Evolutionary conservation across 2,329 filamentous ascomycete species (phyloP).

Genomic region (Pyrenophora tritici-repentis): DNA sequence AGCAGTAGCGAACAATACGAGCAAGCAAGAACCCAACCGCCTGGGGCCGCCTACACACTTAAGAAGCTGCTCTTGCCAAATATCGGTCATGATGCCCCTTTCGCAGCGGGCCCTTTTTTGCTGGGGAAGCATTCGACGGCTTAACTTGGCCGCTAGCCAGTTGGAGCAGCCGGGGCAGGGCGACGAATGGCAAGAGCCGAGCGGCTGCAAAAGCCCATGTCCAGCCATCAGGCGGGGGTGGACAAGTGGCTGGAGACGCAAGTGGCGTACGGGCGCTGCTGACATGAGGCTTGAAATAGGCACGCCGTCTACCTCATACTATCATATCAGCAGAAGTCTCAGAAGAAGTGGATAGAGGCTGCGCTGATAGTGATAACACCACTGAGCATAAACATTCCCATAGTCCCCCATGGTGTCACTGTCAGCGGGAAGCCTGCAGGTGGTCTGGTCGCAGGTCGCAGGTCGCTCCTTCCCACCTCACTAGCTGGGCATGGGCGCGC

Average conservation of each 20-base stretch:
- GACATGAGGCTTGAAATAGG: too few relatives aligned
- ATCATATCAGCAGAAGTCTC: too few relatives aligned
- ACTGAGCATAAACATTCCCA: too few relatives aligned
- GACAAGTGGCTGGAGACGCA: neutral
- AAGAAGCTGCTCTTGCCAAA: constrained; percentile 24
- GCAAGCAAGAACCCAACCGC: constrained; percentile 3
- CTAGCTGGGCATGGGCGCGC: neutral
- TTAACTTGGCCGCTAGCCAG: constrained; percentile 26
- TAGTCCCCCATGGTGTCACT: neutral
- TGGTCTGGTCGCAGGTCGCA: too few relatives aligned
- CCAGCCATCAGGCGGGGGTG: neutral
- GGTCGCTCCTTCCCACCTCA: neutral
- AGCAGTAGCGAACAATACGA: constrained; percentile 8
- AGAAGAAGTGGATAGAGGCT: neutral
- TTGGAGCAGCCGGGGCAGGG: constrained; percentile 1
- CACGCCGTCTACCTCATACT: too few relatives aligned
- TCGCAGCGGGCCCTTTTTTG: constrained; percentile 26
- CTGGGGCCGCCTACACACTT: constrained; percentile 18
- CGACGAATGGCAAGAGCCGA: constrained; percentile 10
- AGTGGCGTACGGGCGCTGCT: too few relatives aligned
- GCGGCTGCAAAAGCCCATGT: neutral
- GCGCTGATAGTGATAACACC: neutral
- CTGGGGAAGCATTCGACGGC: constrained; percentile 13
- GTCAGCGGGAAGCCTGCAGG: neutral
- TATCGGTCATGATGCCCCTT: constrained; percentile 37